Evolutionary conservation across 768 basidiomycete species (phyloP).

Genomic region (Neoboletus magnificus): DNA sequence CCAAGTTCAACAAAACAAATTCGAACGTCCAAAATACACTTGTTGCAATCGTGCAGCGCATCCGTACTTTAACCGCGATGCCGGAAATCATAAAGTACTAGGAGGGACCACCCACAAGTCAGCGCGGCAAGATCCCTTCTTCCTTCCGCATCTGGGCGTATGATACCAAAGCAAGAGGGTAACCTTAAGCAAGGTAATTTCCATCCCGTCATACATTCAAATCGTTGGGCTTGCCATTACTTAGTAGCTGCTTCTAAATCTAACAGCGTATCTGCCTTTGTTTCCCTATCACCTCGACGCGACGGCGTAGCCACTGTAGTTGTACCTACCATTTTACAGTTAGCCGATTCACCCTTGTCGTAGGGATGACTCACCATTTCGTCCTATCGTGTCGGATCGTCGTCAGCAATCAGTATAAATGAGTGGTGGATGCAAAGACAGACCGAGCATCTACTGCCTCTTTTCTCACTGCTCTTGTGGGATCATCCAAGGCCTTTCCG

Average conservation of each 20-base stretch:
- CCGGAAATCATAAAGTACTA: background rate
- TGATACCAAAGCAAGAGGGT: background rate
- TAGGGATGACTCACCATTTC: slow-evolving; percentile 21
- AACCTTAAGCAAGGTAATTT: background rate
- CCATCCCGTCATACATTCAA: background rate
- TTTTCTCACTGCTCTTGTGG: slow-evolving; percentile 76
- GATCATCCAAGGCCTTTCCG: slow-evolving; percentile 79
- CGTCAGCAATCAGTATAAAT: background rate
- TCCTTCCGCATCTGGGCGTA: background rate
- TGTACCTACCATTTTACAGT: slow-evolving; percentile 23
- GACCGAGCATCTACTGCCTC: slow-evolving; percentile 84
- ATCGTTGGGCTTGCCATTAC: background rate
- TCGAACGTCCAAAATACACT: background rate
- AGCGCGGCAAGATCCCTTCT: background rate
- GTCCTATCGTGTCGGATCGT: slow-evolving; percentile 17
- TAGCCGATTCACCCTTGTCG: background rate
- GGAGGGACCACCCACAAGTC: background rate
- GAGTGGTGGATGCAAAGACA: slow-evolving; percentile 1
- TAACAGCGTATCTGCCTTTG: background rate
- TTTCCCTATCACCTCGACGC: background rate
- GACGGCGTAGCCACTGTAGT: slow-evolving; percentile 21
- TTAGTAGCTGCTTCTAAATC: background rate
- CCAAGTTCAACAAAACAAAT: too few species aligned
- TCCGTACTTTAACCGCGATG: background rate
- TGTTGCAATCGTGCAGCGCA: background rate